Evolutionary conservation across 1,284 basidiomycete species (phyloP).

Genomic region (Ganoderma multipileum): DNA sequence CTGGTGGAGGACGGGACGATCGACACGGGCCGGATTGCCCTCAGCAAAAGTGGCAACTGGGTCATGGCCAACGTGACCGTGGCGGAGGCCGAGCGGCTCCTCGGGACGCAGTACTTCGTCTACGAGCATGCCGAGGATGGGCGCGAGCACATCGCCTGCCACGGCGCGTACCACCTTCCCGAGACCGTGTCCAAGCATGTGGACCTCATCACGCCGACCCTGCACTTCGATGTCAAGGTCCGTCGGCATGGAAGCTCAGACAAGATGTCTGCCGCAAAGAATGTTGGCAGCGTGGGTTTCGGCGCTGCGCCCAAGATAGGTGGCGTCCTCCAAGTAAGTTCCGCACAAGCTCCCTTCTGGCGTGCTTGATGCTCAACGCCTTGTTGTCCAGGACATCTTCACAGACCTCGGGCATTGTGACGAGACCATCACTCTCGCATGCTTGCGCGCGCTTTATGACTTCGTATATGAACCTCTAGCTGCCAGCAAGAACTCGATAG

Average conservation of each 20-base stretch:
- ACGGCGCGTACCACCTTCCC: conserved; percentile 30
- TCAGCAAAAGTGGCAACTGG: conserved; percentile 50
- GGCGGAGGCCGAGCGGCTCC: conserved; percentile 51
- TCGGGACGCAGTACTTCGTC: conserved; percentile 53
- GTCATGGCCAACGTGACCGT: conserved; percentile 51
- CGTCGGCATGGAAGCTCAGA: conserved; percentile 18
- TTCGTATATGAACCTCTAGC: conserved; percentile 51
- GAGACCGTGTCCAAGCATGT: conserved; percentile 33
- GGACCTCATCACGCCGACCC: conserved; percentile 33
- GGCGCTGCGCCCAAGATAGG: conserved; percentile 25
- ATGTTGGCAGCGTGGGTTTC: conserved; percentile 21
- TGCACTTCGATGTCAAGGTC: conserved; percentile 34
- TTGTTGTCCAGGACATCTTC: conserved; percentile 28
- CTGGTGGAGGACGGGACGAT: conserved; percentile 46
- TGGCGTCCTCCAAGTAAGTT: conserved; percentile 53
- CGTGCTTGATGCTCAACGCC: not conserved
- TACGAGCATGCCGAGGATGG: conserved; percentile 43
- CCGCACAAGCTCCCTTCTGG: conserved; percentile 32
- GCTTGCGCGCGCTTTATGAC: conserved; percentile 59
- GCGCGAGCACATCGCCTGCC: conserved; percentile 29
- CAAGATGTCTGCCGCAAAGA: conserved; percentile 21
- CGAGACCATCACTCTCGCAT: conserved; percentile 56
- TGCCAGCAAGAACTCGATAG: conserved; percentile 54
- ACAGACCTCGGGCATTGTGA: conserved; percentile 41
- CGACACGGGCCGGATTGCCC: conserved; percentile 37